phyloP scores from a whole-genome alignment of 768 basidiomycete genomes.

The Mycena capillaripes region DNA sequence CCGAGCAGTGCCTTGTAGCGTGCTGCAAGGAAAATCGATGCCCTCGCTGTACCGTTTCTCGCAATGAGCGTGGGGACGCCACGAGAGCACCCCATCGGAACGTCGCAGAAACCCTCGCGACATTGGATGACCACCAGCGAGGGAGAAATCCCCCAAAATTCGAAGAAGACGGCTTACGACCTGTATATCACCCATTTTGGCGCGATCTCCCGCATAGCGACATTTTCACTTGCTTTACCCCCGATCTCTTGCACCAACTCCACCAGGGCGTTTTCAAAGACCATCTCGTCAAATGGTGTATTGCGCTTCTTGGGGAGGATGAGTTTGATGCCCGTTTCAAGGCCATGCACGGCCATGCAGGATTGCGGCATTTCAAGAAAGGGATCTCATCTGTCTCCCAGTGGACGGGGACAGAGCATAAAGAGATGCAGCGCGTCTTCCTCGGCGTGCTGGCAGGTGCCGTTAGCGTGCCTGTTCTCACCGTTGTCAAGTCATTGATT shows the following conservation, averaged over 20 bases:
- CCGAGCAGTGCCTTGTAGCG: constrained; percentile 8
- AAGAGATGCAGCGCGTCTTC: too few relatives aligned
- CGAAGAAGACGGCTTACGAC: not conserved
- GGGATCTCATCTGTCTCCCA: too few relatives aligned
- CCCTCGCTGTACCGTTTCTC: not conserved
- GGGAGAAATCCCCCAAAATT: not conserved
- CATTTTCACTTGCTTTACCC: constrained; percentile 7
- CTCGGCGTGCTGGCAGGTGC: too few relatives aligned
- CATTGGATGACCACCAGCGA: not conserved
- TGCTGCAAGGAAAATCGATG: constrained; percentile 10
- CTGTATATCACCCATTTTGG: constrained; percentile 2
- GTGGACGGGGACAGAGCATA: too few relatives aligned
- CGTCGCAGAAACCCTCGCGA: not conserved
- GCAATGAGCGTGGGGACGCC: not conserved
- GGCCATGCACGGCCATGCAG: too few relatives aligned
- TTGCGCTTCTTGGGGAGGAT: constrained; percentile 25
- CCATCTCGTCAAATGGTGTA: not conserved
- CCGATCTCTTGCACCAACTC: constrained; percentile 2
- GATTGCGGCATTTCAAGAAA: too few relatives aligned
- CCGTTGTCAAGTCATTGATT: too few relatives aligned
- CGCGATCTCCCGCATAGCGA: constrained; percentile 4
- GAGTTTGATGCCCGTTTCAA: too few relatives aligned
- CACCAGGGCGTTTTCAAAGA: constrained; percentile 8
- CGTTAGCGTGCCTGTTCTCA: too few relatives aligned
- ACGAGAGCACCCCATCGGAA: not conserved